Evolutionary conservation across 495 filamentous ascomycete species (phyloP).

Genomic region (Podospora pseudopauciseta): DNA sequence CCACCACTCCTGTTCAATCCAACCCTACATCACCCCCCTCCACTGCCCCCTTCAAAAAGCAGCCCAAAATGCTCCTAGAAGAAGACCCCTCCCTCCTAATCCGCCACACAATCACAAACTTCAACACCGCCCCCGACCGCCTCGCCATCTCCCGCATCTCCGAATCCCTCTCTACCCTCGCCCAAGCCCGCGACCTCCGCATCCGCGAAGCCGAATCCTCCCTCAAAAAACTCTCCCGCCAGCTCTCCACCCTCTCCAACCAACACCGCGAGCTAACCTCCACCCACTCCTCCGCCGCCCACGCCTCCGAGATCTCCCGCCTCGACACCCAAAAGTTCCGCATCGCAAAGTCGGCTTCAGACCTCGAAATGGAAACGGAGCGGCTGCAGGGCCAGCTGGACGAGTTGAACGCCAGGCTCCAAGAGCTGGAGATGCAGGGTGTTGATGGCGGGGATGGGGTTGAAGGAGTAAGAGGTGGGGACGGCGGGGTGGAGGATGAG

Average conservation of each 20-base stretch:
- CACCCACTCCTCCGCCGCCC: slow-evolving; percentile 67
- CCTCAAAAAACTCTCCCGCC: slow-evolving; percentile 70
- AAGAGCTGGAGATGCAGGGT: slow-evolving; percentile 81
- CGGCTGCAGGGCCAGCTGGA: slow-evolving; percentile 77
- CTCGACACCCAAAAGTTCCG: slow-evolving; percentile 94
- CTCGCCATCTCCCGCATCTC: slow-evolving; percentile 80
- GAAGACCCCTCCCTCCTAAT: slow-evolving; percentile 91
- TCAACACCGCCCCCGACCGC: slow-evolving; percentile 88
- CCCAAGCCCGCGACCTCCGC: slow-evolving; percentile 71
- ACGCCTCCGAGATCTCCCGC: slow-evolving; percentile 75
- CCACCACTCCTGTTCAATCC: not conserved
- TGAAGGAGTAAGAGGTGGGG: slow-evolving; percentile 18
- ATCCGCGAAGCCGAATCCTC: slow-evolving; percentile 66
- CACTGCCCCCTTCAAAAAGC: not conserved
- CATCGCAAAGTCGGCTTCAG: slow-evolving; percentile 79
- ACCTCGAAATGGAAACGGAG: slow-evolving; percentile 89
- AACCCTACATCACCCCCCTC: not conserved
- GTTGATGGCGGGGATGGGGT: slow-evolving; percentile 53
- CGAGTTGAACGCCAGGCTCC: slow-evolving; percentile 67
- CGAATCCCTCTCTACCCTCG: slow-evolving; percentile 73
- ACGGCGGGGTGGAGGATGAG: slow-evolving; percentile 46
- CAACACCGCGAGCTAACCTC: slow-evolving; percentile 69
- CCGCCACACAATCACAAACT: slow-evolving; percentile 83
- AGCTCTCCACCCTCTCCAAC: slow-evolving; percentile 60
- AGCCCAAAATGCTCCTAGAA: slow-evolving; percentile 84